Evolutionary conservation across 768 basidiomycete genomes (phyloP).

Genomic region (Rhodotorula paludigena): DNA sequence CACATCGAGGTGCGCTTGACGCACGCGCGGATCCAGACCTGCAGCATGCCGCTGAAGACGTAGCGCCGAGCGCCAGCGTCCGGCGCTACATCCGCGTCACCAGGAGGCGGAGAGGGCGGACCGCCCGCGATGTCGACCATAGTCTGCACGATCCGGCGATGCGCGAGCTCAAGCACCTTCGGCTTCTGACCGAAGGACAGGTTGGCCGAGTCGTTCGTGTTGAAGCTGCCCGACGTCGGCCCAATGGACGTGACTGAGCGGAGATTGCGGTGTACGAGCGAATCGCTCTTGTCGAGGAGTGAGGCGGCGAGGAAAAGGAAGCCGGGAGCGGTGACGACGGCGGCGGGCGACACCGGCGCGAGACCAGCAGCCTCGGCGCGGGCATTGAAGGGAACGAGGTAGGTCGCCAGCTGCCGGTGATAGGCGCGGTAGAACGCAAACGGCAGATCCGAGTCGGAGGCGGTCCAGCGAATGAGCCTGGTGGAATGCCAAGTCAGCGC

Average conservation of each 20-base stretch:
- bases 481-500: not conserved
- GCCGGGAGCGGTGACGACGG: slow-evolving; percentile 48
- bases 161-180: slow-evolving; percentile 51
- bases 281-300: slow-evolving; percentile 50
- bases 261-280: slow-evolving; percentile 51
- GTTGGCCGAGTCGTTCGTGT: slow-evolving; percentile 50
- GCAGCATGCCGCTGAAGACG: slow-evolving; percentile 48
- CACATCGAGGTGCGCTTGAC: slow-evolving; percentile 50
- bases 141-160: slow-evolving; percentile 49
- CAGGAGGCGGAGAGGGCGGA: not conserved
- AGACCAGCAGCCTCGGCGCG: slow-evolving; percentile 2
- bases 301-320: slow-evolving; percentile 51
- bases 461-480: slow-evolving; percentile 52
- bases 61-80: slow-evolving; percentile 23
- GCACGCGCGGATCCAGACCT: slow-evolving; percentile 48
- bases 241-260: slow-evolving; percentile 51
- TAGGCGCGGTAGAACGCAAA: slow-evolving; percentile 52
- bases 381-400: slow-evolving; percentile 35
- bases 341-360: slow-evolving; percentile 10
- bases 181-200: slow-evolving; percentile 50
- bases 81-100: slow-evolving; percentile 15
- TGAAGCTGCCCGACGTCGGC: slow-evolving; percentile 41
- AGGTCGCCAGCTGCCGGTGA: slow-evolving; percentile 48
- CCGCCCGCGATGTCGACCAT: slow-evolving; percentile 47
- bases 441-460: slow-evolving; percentile 52